Conservation (phyloP, 495 filamentous ascomycete species). For the Hypoxylon crocopeplum region DNA sequence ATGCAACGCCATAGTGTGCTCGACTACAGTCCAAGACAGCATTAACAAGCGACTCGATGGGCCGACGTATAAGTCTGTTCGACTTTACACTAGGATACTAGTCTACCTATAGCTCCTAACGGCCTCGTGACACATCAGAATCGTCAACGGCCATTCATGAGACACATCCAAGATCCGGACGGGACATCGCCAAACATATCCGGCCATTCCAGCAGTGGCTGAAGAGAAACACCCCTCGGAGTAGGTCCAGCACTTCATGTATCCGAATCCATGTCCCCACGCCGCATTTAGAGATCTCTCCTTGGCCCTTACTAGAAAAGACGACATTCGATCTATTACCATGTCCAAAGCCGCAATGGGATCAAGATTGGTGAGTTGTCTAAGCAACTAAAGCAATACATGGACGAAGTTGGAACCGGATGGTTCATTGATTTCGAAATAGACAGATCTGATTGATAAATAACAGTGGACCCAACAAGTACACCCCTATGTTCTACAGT, state of each 20-base stretch:
- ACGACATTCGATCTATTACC: neutral
- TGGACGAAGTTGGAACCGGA: slow-evolving; percentile 3
- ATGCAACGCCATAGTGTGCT: slow-evolving; percentile 6
- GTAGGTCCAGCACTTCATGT: no score
- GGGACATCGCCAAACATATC: neutral
- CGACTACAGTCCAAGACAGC: slow-evolving; percentile 17
- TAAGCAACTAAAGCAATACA: neutral
- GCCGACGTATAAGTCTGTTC: slow-evolving; percentile 3
- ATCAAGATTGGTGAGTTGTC: neutral
- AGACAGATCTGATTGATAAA: slow-evolving; percentile 22
- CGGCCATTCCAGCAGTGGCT: no score
- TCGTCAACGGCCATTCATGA: slow-evolving; percentile 4
- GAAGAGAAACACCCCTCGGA: no score
- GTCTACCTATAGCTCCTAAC: slow-evolving; percentile 12
- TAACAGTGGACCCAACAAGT: slow-evolving; percentile 1
- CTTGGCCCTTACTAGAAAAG: no score
- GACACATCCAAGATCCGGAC: neutral
- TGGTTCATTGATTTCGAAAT: slow-evolving; percentile 6
- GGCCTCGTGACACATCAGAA: slow-evolving; percentile 19
- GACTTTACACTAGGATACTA: slow-evolving; percentile 20
- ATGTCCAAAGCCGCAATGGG: neutral
- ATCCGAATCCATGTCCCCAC: no score
- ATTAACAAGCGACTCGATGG: slow-evolving; percentile 22
- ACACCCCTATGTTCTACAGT: slow-evolving; percentile 13
- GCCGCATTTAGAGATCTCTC: no score